Evolutionary conservation across 495 filamentous ascomycete genomes (phyloP).

Genomic region (Penicillium herquei): DNA sequence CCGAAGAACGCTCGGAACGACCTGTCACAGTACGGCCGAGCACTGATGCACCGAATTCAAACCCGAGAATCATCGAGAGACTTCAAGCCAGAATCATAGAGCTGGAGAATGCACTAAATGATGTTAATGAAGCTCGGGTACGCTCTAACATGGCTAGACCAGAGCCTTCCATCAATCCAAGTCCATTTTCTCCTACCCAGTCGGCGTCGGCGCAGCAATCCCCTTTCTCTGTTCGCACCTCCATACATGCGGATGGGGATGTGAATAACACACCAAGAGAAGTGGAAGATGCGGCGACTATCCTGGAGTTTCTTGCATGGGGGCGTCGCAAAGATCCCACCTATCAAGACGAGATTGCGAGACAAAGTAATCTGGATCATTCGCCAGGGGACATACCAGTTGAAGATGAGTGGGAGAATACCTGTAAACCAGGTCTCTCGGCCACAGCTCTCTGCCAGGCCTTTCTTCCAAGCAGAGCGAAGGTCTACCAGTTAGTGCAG

Average conservation of each 20-base stretch:
- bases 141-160: not conserved
- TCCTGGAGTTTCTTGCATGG: constrained; percentile 47
- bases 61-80: constrained; percentile 9
- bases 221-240: not conserved
- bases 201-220: not conserved
- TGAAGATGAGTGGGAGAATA: constrained; percentile 19
- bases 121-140: constrained; percentile 5
- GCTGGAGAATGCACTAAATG: constrained; percentile 15
- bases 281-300: constrained; percentile 40
- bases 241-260: not conserved
- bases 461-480: constrained; percentile 29
- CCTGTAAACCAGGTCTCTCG: not conserved
- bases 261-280: constrained; percentile 13
- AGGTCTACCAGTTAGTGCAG: constrained; percentile 30
- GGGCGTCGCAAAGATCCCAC: constrained; percentile 39
- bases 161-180: constrained; percentile 2
- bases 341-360: constrained; percentile 25
- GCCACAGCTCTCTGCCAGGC: constrained; percentile 23
- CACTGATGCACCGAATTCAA: not conserved
- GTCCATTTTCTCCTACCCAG: constrained; percentile 3
- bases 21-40: constrained; percentile 4
- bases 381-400: constrained; percentile 22
- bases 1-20: not conserved
- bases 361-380: constrained; percentile 16
- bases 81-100: constrained; percentile 20